phyloP scores from a whole-genome alignment of 768 basidiomycete genomes.

The Hydnum rufescens region DNA sequence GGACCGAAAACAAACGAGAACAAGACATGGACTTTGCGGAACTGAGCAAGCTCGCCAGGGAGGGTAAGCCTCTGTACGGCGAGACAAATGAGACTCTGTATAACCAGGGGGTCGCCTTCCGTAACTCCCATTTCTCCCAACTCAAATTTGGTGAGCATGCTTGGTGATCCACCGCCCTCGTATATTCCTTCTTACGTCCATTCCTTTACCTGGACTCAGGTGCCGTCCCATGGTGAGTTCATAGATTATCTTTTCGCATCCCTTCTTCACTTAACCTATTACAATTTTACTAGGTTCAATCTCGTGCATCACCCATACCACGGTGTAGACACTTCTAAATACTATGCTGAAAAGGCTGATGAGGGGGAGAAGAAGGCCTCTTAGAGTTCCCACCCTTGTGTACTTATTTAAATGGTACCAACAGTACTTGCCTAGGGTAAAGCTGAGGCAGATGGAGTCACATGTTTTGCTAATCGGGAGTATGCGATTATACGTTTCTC shows the following conservation, averaged over 20 bases:
- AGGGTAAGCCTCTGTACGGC: conserved; percentile 77
- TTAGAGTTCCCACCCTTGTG: not conserved
- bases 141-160: conserved; percentile 62
- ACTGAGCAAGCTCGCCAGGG: conserved; percentile 46
- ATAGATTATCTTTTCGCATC: not conserved
- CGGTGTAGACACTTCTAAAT: conserved; percentile 70
- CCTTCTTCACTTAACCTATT: not conserved
- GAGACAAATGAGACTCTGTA: conserved; percentile 61
- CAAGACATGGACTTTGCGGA: conserved; percentile 59
- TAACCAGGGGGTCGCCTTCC: conserved; percentile 69
- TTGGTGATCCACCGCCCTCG: not conserved
- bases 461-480: not conserved
- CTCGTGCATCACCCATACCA: conserved; percentile 80
- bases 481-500: not conserved
- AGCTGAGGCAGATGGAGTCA: not conserved
- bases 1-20: conserved; percentile 77
- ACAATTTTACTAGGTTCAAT: conserved; percentile 51
- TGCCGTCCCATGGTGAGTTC: conserved; percentile 52
- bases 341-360: conserved; percentile 16
- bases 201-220: no score
- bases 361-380: conserved; percentile 1
- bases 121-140: conserved; percentile 86
- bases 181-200: conserved; percentile 9
- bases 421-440: no score
- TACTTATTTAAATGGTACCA: no score